phyloP scores from a whole-genome alignment of 495 filamentous ascomycete species.

The Penicillium lagena region DNA sequence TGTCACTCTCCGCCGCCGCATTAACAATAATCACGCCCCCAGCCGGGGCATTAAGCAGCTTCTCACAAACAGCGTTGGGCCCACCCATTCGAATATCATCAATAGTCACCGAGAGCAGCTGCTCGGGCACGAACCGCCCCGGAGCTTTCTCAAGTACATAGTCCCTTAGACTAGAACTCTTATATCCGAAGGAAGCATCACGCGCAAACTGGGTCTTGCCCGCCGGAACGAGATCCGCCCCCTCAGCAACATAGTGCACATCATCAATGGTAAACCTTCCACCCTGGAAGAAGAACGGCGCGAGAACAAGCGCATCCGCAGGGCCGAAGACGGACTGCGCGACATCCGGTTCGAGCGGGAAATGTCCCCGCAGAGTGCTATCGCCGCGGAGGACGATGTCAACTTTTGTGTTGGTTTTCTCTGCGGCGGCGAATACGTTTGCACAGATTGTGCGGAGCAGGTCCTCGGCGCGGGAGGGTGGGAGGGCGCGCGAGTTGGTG shows the following conservation, averaged over 20 bases:
- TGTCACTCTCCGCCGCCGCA: conserved; percentile 45
- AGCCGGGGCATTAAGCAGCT: conserved; percentile 22
- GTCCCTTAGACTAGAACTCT: conserved; percentile 41
- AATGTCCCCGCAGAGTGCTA: conserved; percentile 48
- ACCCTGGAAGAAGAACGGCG: conserved; percentile 50
- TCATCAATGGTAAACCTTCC: conserved; percentile 45
- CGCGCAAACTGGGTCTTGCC: conserved; percentile 42
- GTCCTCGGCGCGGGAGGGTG: conserved; percentile 29
- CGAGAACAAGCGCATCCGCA: conserved; percentile 38
- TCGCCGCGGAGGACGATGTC: conserved; percentile 48
- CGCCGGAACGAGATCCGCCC: conserved; percentile 37
- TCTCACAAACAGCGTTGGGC: conserved; percentile 27
- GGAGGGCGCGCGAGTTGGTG: conserved; percentile 49
- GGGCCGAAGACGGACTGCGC: conserved; percentile 39
- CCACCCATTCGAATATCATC: conserved; percentile 39
- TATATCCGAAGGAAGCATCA: conserved; percentile 49
- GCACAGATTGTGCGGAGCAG: conserved; percentile 40
- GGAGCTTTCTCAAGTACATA: conserved; percentile 46
- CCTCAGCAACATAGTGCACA: conserved; percentile 49
- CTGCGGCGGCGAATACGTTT: conserved; percentile 38
- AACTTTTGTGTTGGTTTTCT: conserved; percentile 26
- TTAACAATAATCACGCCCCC: conserved; percentile 44
- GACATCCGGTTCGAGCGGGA: conserved; percentile 44
- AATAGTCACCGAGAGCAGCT: conserved; percentile 36
- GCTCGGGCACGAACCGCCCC: conserved; percentile 20